These are phyloP conservation scores for Beauveria sp. DNA, from an alignment of 2,329 filamentous ascomycete species.

Conservation along the genomic window DNA sequence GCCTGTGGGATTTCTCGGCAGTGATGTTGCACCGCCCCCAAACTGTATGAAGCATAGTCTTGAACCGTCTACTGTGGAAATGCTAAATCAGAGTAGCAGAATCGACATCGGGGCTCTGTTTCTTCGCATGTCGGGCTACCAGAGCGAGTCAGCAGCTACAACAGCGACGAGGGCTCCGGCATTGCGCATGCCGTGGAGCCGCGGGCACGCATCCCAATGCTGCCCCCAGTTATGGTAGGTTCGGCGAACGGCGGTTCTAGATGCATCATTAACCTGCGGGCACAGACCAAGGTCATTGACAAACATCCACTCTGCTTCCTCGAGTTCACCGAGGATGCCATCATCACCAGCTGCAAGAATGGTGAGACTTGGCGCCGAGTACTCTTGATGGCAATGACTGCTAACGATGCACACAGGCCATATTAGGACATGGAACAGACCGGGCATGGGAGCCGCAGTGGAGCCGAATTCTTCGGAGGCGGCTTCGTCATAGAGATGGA, in stretches of 20 bases:
- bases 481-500: background rate
- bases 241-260: background rate
- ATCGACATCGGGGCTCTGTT: conserved; percentile 40
- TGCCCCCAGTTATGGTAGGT: conserved; percentile 83
- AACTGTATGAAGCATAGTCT: conserved; percentile 47
- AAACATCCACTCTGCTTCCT: conserved; percentile 83
- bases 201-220: conserved; percentile 71
- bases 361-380: conserved; percentile 48
- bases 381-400: background rate
- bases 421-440: conserved; percentile 22
- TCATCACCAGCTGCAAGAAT: conserved; percentile 85
- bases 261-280: conserved; percentile 10
- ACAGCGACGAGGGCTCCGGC: conserved; percentile 50
- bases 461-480: background rate
- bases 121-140: conserved; percentile 46
- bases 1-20: conserved; percentile 96
- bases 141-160: conserved; percentile 49
- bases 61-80: conserved; percentile 14
- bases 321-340: conserved; percentile 87
- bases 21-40: conserved; percentile 93
- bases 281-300: conserved; percentile 72
- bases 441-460: conserved; percentile 10
- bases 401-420: conserved; percentile 46
- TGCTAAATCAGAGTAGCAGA: conserved; percentile 2
- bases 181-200: conserved; percentile 77